Base-by-base conservation (phyloP, 2,329 filamentous ascomycete species). In the Aspergillus neoniger region DNA sequence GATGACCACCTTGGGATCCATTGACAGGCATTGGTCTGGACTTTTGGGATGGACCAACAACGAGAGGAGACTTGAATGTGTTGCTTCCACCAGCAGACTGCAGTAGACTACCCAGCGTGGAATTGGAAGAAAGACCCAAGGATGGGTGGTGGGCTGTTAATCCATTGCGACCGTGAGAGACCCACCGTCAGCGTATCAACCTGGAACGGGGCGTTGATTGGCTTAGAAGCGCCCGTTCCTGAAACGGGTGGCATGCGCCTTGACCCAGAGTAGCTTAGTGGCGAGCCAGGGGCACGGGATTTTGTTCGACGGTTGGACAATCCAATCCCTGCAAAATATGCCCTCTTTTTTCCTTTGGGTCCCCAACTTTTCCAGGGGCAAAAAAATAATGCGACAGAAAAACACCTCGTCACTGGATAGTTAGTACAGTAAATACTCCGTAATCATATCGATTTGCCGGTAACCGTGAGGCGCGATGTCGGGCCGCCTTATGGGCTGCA, bases 161-260 rank as follows among this genome's bases (percentile, higher is more conserved):
- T 36, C 32, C 32, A 36, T 36, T 36, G 32, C 32, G 32, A 36
- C 32, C 32, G 32, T 36, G 32, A 12, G 32, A 36, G 32, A 14
- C 32, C 32, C 32, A 36, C 52, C 39, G 25, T 50, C 23, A 50
- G n/a, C 47, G 25, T 50, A 43, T 43, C 39, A 55, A 17, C 28
- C 41, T 19, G 23, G 53, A 15, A 23, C 25, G 15, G 25, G 15
- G 4, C 39, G 32, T 19, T 58, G 21, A 58, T 61, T 61, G 39
- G 59, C 30, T 19, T 21, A 32, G 23, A 7, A 12, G 30, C n/a
- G 30, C 25, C 55, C 41, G 59, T 61, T 41, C 59, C 59, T 61
- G 59, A 61, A 61, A 61, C 59, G 59, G 54, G 59, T 41, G 55
- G 49, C 38, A 53, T 47, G 55, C 52, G 39, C 25, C 19, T 52